Conservation (phyloP, 2,329 filamentous ascomycete genomes). For the Cladosporium sp. region DNA sequence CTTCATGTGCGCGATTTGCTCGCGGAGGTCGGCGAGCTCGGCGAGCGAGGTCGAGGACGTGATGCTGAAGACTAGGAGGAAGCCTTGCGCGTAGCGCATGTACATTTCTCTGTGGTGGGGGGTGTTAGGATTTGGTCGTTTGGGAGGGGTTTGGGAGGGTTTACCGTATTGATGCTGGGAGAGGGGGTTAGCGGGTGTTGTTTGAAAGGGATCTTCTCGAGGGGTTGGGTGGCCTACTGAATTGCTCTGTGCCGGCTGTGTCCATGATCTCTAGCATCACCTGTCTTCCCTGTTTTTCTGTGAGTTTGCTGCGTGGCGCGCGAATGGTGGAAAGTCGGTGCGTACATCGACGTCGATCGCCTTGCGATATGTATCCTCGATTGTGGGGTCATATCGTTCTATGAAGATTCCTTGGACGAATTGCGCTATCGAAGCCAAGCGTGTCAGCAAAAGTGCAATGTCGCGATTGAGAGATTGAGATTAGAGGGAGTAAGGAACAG, state of each 20-base stretch:
- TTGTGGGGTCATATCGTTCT: slow-evolving; percentile 62
- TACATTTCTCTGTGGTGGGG: slow-evolving; percentile 60
- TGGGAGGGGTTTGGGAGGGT: neutral
- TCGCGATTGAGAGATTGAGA: neutral
- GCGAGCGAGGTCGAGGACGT: slow-evolving; percentile 76
- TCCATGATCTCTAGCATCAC: slow-evolving; percentile 87
- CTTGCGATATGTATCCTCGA: slow-evolving; percentile 57
- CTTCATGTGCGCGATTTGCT: slow-evolving; percentile 88
- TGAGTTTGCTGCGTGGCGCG: neutral
- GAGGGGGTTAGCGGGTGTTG: slow-evolving; percentile 7
- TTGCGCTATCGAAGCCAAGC: slow-evolving; percentile 56
- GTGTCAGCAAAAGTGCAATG: neutral
- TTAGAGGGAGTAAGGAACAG: neutral
- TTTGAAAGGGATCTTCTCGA: neutral
- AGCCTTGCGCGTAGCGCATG: slow-evolving; percentile 90
- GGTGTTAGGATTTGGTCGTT: neutral
- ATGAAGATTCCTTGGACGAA: slow-evolving; percentile 95
- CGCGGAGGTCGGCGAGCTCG: slow-evolving; percentile 72
- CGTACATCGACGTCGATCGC: slow-evolving; percentile 61
- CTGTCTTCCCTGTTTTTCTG: slow-evolving; percentile 67
- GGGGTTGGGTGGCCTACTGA: slow-evolving; percentile 56
- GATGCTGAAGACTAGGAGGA: slow-evolving; percentile 87
- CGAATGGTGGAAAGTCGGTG: slow-evolving; percentile 48
- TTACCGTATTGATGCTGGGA: slow-evolving; percentile 21
- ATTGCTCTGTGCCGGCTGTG: slow-evolving; percentile 86